Evolutionary conservation across 345 rosid species (phyloP).

Genomic region (Cochlearia excelsa): DNA sequence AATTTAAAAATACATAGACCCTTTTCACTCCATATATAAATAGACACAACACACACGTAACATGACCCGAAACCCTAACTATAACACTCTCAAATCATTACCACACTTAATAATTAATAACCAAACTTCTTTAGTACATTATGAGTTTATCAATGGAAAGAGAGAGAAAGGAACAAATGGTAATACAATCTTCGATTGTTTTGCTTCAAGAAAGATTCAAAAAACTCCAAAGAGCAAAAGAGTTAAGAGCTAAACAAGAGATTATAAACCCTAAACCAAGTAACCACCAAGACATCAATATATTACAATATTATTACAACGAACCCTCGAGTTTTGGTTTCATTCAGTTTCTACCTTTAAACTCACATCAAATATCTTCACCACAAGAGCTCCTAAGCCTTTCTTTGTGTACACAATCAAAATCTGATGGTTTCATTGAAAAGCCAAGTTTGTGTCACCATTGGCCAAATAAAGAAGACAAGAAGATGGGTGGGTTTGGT

Average conservation of each 20-base stretch:
- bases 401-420: conserved; percentile 19
- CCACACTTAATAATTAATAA: background rate
- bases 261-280: conserved; percentile 36
- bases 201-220: conserved; percentile 74
- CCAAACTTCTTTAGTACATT: background rate
- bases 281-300: conserved; percentile 28
- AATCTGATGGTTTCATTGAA: conserved; percentile 21
- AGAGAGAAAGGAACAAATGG: conserved; percentile 44
- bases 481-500: conserved; percentile 32
- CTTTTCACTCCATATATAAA: conserved; percentile 36
- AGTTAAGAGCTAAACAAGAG: conserved; percentile 63
- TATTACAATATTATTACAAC: conserved; percentile 27
- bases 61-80: conserved; percentile 18
- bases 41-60: conserved; percentile 27
- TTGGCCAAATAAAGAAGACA: conserved; percentile 34
- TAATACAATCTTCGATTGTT: conserved; percentile 59
- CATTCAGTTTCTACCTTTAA: conserved; percentile 46
- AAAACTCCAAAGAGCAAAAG: conserved; percentile 55
- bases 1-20: conserved; percentile 5
- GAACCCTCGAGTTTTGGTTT: conserved; percentile 42
- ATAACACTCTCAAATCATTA: conserved; percentile 16
- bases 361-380: conserved; percentile 26
- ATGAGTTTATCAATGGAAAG: conserved; percentile 41
- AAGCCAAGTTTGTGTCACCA: conserved; percentile 37
- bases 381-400: conserved; percentile 37